Base-by-base conservation (phyloP, 2,329 filamentous ascomycete genomes). In the Epichloe aotearoae region DNA sequence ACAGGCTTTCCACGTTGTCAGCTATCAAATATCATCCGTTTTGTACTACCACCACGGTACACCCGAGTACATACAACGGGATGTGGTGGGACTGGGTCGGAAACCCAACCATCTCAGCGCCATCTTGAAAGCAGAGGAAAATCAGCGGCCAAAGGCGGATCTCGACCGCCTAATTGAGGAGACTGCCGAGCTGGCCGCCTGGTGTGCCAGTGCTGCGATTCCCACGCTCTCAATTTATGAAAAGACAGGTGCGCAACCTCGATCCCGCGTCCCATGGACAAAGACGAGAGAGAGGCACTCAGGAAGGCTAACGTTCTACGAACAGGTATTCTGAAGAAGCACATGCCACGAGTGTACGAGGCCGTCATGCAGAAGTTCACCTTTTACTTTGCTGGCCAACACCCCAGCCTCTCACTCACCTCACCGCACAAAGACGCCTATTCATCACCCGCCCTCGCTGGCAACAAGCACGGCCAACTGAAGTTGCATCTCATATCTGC, bases 11-110 rank as follows among this genome's bases (percentile, higher is more conserved):
- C 84, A 91, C 65, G 79, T 84, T 8, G 76, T 95, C 47, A 74
- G 82, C 58, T 86, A 93, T 64, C 83, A 86, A 53, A 72, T 91
- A 56, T 79, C 88, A 49, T 86, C 88, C 10, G 78, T 97, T 54
- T 74, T 95, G 50, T 90, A 91, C 66, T 93, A 98, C 71, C 94
- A 98, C 70, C 93, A 98, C 67, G 86, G 88, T 49, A 95, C 91
- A 1, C 93, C 93, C 7, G 88, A 95, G 64, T 81, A 95, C 63
- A 95, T 98, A 58, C 82, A 84, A 61, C 83, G 85, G 61, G 93
- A 98, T 69, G 84, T 97, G 26, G 81, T 81, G 64, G 75, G 77
- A 10, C 68, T 98, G 52, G 76, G 74, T 52, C 81, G 84, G 59
- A 69, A 94, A 53, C 93, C 93, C 2, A 79, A 85, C 57, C 93